These are phyloP conservation scores for Acanthamoeba royreba DNA, from an alignment of 208 protist species.

Conservation along the genomic window DNA sequence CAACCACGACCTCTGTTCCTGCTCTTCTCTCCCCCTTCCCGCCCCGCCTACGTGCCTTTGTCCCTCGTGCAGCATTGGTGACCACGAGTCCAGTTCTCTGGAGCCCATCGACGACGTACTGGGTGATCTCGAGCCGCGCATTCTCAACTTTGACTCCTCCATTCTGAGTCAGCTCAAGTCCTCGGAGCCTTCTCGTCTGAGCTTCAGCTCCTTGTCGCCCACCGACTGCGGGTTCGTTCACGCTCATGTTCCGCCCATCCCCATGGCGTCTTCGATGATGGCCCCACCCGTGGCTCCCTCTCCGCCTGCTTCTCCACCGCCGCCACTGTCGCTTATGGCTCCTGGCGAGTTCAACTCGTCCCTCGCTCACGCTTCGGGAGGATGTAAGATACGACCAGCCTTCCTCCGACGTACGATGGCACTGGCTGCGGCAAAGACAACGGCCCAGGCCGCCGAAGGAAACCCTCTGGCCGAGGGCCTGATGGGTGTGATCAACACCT, in stretches of 20 bases:
- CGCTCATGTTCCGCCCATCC: not conserved
- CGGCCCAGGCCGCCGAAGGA: not conserved
- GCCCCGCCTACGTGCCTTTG: not conserved
- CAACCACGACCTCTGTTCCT: not conserved
- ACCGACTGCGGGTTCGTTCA: not conserved
- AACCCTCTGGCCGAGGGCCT: not conserved
- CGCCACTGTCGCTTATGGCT: not conserved
- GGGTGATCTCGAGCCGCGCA: not conserved
- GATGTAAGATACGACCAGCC: not conserved
- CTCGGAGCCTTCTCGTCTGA: too few species aligned
- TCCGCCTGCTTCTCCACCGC: not conserved
- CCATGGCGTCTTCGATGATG: not conserved
- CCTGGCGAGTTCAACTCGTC: not conserved
- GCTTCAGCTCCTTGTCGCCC: not conserved
- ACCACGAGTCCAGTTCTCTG: not conserved
- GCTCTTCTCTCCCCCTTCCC: not conserved
- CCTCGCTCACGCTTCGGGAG: too few species aligned
- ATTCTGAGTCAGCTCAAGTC: not conserved
- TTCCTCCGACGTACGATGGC: not conserved
- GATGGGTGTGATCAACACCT: constrained; percentile 10
- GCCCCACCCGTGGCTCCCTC: not conserved
- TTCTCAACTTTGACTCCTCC: not conserved
- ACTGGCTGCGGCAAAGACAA: not conserved
- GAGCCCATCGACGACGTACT: not conserved
- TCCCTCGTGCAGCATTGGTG: not conserved